Evolutionary conservation across 768 basidiomycete species (phyloP).

Genomic region (Trametes cinnabarina): DNA sequence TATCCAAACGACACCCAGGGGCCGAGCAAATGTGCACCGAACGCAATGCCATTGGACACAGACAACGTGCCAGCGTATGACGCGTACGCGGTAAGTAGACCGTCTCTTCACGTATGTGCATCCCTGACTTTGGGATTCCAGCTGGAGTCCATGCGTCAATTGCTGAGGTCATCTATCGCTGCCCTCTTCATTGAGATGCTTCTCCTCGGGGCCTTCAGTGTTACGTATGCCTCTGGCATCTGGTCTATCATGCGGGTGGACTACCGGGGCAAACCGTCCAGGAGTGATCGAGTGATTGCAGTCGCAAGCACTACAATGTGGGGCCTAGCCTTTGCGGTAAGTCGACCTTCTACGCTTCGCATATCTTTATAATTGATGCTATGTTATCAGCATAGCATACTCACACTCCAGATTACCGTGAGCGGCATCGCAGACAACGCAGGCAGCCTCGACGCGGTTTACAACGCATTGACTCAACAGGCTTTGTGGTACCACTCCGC

Average conservation of each 20-base stretch:
- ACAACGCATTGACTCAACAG: background rate
- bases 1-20: no score
- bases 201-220: conserved; percentile 3
- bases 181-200: conserved; percentile 3
- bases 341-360: background rate
- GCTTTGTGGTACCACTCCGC: background rate
- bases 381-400: background rate
- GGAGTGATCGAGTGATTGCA: background rate
- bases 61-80: no score
- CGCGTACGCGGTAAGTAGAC: no score
- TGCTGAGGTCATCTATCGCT: background rate
- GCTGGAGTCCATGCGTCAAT: background rate
- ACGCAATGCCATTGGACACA: no score
- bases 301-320: background rate
- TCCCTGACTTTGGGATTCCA: no score
- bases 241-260: background rate
- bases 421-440: background rate
- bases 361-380: no score
- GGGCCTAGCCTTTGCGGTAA: background rate
- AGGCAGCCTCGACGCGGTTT: background rate
- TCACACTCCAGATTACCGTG: background rate
- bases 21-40: no score
- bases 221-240: background rate
- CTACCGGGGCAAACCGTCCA: background rate
- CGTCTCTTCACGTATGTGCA: no score